A percentile compares a stretch with the other conserved stretches of the same genome.
These are phyloP conservation scores for Saccharomyces hybrid DNA, from an alignment of 1,139 yeast species.

Conservation along the genomic window DNA sequence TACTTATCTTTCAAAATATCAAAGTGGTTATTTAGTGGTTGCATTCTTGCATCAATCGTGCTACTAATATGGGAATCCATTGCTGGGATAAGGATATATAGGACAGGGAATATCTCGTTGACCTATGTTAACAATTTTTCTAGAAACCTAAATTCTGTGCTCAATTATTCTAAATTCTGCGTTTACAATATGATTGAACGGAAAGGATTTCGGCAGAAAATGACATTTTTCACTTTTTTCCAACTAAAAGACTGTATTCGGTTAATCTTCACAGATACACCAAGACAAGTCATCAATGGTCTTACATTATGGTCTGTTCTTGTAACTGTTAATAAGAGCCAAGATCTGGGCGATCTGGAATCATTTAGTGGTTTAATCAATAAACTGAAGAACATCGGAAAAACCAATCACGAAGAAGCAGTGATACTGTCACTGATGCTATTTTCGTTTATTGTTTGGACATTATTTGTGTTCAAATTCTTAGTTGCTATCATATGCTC, in stretches of 20 bases:
- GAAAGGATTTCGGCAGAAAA: conserved; percentile 51
- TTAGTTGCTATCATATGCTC: conserved; percentile 48
- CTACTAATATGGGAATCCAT: conserved; percentile 51
- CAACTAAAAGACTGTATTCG: conserved; percentile 59
- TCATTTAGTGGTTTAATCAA: conserved; percentile 41
- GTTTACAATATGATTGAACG: conserved; percentile 64
- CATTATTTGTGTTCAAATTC: conserved; percentile 56
- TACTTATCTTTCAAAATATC: conserved; percentile 55
- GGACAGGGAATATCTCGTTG: conserved; percentile 49
- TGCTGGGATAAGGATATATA: conserved; percentile 50
- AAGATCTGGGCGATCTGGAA: conserved; percentile 21
- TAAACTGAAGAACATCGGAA: conserved; percentile 52
- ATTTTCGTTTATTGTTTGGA: conserved; percentile 65
- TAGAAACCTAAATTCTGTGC: conserved; percentile 47
- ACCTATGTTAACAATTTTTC: conserved; percentile 66
- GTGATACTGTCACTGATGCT: conserved; percentile 66
- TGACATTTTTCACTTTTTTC: conserved; percentile 58
- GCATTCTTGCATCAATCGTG: conserved; percentile 66
- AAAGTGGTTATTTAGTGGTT: conserved; percentile 80
- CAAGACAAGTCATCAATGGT: conserved; percentile 78
- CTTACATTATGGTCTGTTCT: conserved; percentile 55
- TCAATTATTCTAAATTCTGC: conserved; percentile 60
- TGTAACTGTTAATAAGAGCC: conserved; percentile 30
- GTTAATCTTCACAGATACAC: conserved; percentile 70
- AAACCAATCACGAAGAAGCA: conserved; percentile 56